Evolutionary conservation across 2,329 filamentous ascomycete species (phyloP).

Genomic region (Fusarium drepaniforme): DNA sequence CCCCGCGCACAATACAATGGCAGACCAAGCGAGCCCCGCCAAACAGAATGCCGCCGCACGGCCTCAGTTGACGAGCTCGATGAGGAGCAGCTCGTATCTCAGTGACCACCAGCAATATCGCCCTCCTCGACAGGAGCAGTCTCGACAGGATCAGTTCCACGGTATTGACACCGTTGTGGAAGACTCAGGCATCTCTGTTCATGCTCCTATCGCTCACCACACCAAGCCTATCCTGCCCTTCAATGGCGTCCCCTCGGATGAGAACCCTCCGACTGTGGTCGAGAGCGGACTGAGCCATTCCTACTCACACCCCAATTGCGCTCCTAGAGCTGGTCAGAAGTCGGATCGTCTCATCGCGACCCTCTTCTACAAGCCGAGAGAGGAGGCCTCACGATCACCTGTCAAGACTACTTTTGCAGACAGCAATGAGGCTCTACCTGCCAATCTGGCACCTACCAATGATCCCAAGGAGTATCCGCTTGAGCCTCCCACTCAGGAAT

Average conservation of each 20-base stretch:
- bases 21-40: conserved; percentile 47
- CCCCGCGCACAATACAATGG: conserved; percentile 45
- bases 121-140: conserved; percentile 65
- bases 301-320: conserved; percentile 73
- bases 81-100: conserved; percentile 73
- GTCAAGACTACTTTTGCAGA: conserved; percentile 45
- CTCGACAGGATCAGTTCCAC: conserved; percentile 64
- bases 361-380: conserved; percentile 69
- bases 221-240: conserved; percentile 62
- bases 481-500: conserved; percentile 67
- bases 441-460: conserved; percentile 70
- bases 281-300: conserved; percentile 73
- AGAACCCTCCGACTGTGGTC: conserved; percentile 69
- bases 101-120: conserved; percentile 74
- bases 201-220: conserved; percentile 41
- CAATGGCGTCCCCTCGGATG: conserved; percentile 71
- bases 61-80: conserved; percentile 62
- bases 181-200: conserved; percentile 56
- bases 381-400: conserved; percentile 48
- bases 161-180: conserved; percentile 76
- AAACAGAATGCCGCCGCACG: conserved; percentile 53
- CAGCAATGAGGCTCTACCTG: conserved; percentile 54
- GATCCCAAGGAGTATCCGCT: conserved; percentile 70
- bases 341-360: conserved; percentile 70
- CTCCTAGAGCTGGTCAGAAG: conserved; percentile 60